phyloP scores from a whole-genome alignment of 2,329 filamentous ascomycete genomes.

The Falciphora oryzae region DNA sequence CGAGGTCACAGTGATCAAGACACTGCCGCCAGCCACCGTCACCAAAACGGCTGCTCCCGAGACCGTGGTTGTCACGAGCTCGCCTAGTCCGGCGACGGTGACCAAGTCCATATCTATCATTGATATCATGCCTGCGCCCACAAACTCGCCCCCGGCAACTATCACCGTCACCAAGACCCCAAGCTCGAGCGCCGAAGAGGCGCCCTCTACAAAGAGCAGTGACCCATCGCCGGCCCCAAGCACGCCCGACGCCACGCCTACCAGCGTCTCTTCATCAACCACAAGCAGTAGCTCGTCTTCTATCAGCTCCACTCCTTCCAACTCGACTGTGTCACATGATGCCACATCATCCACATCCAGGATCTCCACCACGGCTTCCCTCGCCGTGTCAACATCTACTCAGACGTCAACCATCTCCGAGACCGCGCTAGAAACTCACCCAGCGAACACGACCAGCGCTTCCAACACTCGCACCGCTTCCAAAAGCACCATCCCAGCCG shows the following conservation, averaged over 20 bases:
- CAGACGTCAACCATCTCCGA: constrained; percentile 11
- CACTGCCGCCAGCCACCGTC: constrained; percentile 11
- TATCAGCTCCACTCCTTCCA: background rate
- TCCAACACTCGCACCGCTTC: constrained; percentile 13
- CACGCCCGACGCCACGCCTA: background rate
- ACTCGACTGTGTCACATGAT: too few relatives aligned
- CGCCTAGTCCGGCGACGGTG: constrained; percentile 12
- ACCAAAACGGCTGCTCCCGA: constrained; percentile 18
- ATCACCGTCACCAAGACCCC: constrained; percentile 13
- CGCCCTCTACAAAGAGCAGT: background rate
- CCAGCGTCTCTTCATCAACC: background rate
- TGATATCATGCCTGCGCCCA: constrained; percentile 7
- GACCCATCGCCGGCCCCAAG: background rate
- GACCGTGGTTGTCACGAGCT: constrained; percentile 18
- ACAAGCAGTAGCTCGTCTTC: background rate
- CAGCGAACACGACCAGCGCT: constrained; percentile 11
- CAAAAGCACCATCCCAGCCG: background rate
- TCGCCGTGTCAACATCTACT: constrained; percentile 11
- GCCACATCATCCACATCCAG: too few relatives aligned
- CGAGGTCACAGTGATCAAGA: constrained; percentile 16
- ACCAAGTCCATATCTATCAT: constrained; percentile 6
- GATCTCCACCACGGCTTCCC: background rate
- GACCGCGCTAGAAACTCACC: constrained; percentile 12
- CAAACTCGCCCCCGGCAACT: constrained; percentile 9
- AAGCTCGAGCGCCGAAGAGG: background rate